phyloP scores from a whole-genome alignment of 1,139 yeast genomes.

The Suhomyces taliae region DNA sequence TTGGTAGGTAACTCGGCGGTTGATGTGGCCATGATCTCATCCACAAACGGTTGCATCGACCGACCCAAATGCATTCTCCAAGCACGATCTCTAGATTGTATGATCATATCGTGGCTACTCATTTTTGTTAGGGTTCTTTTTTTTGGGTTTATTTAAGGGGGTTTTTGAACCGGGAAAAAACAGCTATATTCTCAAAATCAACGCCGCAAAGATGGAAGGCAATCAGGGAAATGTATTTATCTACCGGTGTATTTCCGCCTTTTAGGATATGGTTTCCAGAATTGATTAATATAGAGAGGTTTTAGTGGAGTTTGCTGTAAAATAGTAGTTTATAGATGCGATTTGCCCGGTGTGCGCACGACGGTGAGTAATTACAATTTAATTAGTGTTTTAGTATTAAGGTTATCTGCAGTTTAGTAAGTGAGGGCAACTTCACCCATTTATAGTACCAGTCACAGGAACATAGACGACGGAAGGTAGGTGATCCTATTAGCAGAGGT shows the following conservation, averaged over 20 bases:
- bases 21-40: constrained; percentile 31
- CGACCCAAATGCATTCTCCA: constrained; percentile 34
- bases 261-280: too few relatives aligned
- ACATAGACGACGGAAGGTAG: too few relatives aligned
- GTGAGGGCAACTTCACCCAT: too few relatives aligned
- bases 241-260: not conserved
- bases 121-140: not conserved
- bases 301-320: too few relatives aligned
- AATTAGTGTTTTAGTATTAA: too few relatives aligned
- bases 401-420: too few relatives aligned
- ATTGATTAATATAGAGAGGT: too few relatives aligned
- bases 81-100: constrained; percentile 32
- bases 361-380: too few relatives aligned
- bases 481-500: too few relatives aligned
- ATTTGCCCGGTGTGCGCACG: too few relatives aligned
- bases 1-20: constrained; percentile 32
- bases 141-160: not conserved
- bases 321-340: too few relatives aligned
- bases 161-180: not conserved
- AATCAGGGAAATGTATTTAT: not conserved
- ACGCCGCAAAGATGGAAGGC: not conserved
- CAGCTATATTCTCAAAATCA: not conserved
- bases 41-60: constrained; percentile 40
- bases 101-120: constrained; percentile 25
- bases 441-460: too few relatives aligned